phyloP scores from a whole-genome alignment of 768 basidiomycete species.

The Russula olivacea region DNA sequence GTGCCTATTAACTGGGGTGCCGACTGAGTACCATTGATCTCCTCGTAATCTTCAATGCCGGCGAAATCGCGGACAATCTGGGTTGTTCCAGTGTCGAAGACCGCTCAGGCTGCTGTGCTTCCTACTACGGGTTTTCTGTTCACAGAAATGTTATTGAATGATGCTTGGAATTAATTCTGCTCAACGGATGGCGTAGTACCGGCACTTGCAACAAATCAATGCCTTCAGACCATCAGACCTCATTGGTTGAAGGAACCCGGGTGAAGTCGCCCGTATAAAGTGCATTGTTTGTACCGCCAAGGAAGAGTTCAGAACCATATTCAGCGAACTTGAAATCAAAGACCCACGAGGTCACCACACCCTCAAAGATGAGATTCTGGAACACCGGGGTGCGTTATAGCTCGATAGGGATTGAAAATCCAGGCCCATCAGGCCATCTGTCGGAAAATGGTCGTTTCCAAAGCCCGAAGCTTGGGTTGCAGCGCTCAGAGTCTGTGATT shows the following conservation, averaged over 20 bases:
- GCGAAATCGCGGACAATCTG: constrained; percentile 26
- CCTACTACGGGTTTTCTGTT: constrained; percentile 18
- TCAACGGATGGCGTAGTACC: no score
- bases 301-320: constrained; percentile 37
- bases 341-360: constrained; percentile 32
- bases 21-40: background rate
- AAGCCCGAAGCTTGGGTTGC: constrained; percentile 36
- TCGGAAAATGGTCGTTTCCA: constrained; percentile 25
- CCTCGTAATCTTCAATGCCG: background rate
- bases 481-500: constrained; percentile 39
- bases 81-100: constrained; percentile 33
- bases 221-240: background rate
- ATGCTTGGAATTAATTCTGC: constrained; percentile 21
- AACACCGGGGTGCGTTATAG: constrained; percentile 29
- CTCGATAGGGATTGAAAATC: constrained; percentile 30
- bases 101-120: constrained; percentile 20
- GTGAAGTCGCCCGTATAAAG: constrained; percentile 20
- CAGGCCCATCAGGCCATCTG: constrained; percentile 43
- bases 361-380: constrained; percentile 41
- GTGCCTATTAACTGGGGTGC: background rate
- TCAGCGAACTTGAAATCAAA: constrained; percentile 46
- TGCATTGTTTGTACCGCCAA: constrained; percentile 19
- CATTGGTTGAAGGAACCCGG: background rate
- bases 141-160: constrained; percentile 27
- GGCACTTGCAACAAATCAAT: background rate